Base-by-base conservation (phyloP, 441 rosid species). In the Metrosideros polymorpha region DNA sequence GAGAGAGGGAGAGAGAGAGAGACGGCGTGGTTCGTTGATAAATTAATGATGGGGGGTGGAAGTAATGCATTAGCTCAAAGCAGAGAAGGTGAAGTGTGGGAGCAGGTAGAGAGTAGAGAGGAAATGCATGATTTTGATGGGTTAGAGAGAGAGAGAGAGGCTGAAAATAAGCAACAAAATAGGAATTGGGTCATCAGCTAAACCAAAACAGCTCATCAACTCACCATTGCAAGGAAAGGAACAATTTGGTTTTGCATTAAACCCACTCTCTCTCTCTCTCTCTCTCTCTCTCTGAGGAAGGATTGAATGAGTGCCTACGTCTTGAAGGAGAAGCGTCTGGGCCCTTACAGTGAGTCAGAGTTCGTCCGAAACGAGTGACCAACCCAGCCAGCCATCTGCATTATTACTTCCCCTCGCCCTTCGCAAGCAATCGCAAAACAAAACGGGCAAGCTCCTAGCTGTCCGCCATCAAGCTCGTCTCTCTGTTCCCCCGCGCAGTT, bases 51-150 rank as follows among this genome's bases (percentile, higher is more conserved):
- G 24, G 63, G 86, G 39, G 59, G 86, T n/a, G n/a, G n/a, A n/a
- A n/a, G 32, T 54, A 79, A 63, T 24, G 79, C 32, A 84, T 32
- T 55, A 86, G 88, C 79, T 71, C 79, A 71, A 71, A 88, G 84
- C 43, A 51, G 22, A n/a, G 76, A 86, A 85, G 89, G 84, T 84
- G 39, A 54, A 85, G 61, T 56, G 84, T 45, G 84, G 87, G 88
- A 85, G 91, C 88, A 85, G 90, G 89, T 87, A 82, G 88, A 79
- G 79, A 52, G 87, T 85, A 15, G 79, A 12, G 79, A 75, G 82
- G 50, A 71, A 61, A 24, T 35, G 79, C 47, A 71, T 71, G 79
- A 71, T 39, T 39, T 42, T 71, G 24, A 71, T 71, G 79, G 79
- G n/a, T 71, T 71, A 71, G 79, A 63, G 6, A 5, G 7, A 63